A percentile compares a stretch with the other conserved stretches of the same genome.
phyloP scores from a whole-genome alignment of 257 asterid species.

The Rehmannia glutinosa region DNA sequence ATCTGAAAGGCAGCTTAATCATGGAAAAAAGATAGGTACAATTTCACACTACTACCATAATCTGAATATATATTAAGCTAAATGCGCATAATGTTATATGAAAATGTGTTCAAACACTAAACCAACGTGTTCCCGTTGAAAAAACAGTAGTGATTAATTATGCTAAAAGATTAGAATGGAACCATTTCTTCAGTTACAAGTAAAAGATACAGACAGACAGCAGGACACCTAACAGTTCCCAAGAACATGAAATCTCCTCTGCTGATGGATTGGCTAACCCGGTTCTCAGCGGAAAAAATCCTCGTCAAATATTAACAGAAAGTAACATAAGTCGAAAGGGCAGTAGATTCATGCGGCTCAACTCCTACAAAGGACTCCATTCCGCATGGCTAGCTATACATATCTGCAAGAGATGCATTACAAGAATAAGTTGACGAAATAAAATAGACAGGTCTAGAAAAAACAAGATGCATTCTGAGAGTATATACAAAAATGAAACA shows the following conservation, averaged over 20 bases:
- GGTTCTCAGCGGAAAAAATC: slow-evolving; percentile 4
- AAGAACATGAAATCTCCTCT: no score
- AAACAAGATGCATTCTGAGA: background rate
- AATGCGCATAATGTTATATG: slow-evolving; percentile 3
- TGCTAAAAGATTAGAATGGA: background rate
- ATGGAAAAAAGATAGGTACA: background rate
- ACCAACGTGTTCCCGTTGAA: background rate
- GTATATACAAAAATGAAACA: no score
- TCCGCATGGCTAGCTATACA: slow-evolving; percentile 31
- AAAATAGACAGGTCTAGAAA: background rate
- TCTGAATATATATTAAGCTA: background rate
- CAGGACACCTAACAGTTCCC: slow-evolving; percentile 9
- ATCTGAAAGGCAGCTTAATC: background rate
- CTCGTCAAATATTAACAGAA: slow-evolving; percentile 28
- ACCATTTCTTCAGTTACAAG: background rate
- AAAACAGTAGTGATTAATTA: background rate
- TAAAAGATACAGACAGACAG: background rate
- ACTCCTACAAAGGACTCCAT: slow-evolving; percentile 13
- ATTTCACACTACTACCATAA: background rate
- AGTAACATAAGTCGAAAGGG: slow-evolving; percentile 9
- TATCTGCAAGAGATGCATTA: slow-evolving; percentile 28
- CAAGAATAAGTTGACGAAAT: background rate
- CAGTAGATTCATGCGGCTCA: slow-evolving; percentile 9
- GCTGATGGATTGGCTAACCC: slow-evolving; percentile 16
- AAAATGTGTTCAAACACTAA: slow-evolving; percentile 11